Evolutionary conservation across 768 basidiomycete species (phyloP), one percentile per base, ranked within the genome.

Genomic region (Kwoniella sp.): DNA sequence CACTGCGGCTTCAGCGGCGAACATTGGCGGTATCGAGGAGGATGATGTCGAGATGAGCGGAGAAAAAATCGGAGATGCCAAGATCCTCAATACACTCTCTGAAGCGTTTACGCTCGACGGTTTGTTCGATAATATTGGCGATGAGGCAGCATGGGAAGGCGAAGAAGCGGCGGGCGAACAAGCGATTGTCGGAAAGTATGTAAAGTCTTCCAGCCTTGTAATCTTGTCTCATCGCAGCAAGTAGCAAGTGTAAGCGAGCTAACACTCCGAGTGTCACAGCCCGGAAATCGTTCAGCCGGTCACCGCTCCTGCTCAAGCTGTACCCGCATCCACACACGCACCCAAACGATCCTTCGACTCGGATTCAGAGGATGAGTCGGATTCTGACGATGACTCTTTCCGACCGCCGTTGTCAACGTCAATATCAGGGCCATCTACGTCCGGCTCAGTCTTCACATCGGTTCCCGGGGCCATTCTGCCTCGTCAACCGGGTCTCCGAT

Each of bases 51-150:
- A 88, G 8, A 90, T 90, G 23, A 65, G 15, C n/a, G 90, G 89
- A 15, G 91, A 92, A 73, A 86, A 85, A 61, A 88, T 90, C 34
- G 90, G 90, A 8, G 88, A 91, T 70, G 88, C 90, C 0, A 87
- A 91, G 71, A 91, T 96, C 55, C 77, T 96, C 3, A 83, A 82
- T 1, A 81, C 83, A 51, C 86, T 92, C 26, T 87, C 88, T 11
- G 87, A 88, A 63, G 89, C 92, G 1, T 96, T 98, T 74, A 86
- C 89, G 66, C 79, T 90, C 2, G 91, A 86, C 12, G 93, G 89
- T 0, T 81, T 97, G 4, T 93, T 95, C 69, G 87, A 88, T 4
- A 86, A 85, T 45, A 88, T 90, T 0, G 93, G 93, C 75, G 87
- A 87, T 12, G 89, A 88, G n/a, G 91, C 90, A 9, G 91, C 91